These are phyloP conservation scores for Cylindrotheca fusiformis DNA, from an alignment of 108 stramenopile genomes.

Conservation along the genomic window DNA sequence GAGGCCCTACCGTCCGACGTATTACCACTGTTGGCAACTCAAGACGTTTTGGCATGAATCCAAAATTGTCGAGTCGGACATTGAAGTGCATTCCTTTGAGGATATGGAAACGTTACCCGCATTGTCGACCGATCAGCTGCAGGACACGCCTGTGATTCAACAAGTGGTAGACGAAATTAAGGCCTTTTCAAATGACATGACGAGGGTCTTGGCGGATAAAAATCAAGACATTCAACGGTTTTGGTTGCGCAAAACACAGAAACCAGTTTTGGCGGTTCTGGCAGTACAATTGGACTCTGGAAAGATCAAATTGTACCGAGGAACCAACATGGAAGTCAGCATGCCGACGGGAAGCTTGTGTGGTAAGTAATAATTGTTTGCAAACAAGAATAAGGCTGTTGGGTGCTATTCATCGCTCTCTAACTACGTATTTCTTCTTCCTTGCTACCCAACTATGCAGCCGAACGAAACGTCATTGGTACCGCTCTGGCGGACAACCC, in stretches of 20 bases:
- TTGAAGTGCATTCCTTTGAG: slow-evolving; percentile 90
- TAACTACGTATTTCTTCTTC: too few relatives aligned
- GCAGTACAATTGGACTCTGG: slow-evolving; percentile 69
- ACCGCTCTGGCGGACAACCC: slow-evolving; percentile 85
- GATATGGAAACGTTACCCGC: slow-evolving; percentile 92
- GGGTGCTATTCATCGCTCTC: too few relatives aligned
- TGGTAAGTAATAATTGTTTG: slow-evolving; percentile 93
- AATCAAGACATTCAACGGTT: slow-evolving; percentile 84
- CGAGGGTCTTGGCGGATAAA: slow-evolving; percentile 39
- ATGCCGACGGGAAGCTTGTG: slow-evolving; percentile 97
- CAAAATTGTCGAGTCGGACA: slow-evolving; percentile 84
- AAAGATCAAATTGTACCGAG: slow-evolving; percentile 73
- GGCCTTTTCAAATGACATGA: slow-evolving; percentile 69
- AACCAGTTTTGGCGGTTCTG: slow-evolving; percentile 96
- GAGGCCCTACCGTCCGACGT: slow-evolving; percentile 89
- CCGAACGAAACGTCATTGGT: slow-evolving; percentile 96
- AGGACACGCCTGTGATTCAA: slow-evolving; percentile 30
- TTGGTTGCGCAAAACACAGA: slow-evolving; percentile 95
- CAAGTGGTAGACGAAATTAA: slow-evolving; percentile 90
- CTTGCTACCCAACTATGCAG: too few relatives aligned
- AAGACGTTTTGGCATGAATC: slow-evolving; percentile 96
- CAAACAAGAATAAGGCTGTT: too few relatives aligned
- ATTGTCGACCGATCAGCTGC: slow-evolving; percentile 23
- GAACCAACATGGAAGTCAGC: slow-evolving; percentile 97
- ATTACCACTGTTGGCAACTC: slow-evolving; percentile 94